Base-by-base conservation (phyloP, 2,329 filamentous ascomycete genomes). In the Pleochaeta shiraiana region DNA sequence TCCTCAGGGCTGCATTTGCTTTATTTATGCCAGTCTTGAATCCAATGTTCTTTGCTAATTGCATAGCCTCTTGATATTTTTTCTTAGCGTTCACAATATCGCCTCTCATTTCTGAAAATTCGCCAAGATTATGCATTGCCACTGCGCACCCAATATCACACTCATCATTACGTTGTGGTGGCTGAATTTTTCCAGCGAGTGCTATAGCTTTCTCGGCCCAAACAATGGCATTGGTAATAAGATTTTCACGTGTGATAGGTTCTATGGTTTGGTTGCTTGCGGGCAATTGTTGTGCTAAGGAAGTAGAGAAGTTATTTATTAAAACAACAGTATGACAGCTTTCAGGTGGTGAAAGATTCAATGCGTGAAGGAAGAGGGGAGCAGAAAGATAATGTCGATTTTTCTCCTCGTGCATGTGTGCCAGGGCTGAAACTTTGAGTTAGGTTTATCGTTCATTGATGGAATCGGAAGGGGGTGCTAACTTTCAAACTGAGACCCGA, bases 71-170 rank as follows among this genome's bases (percentile, higher is more conserved):
- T 64, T 79, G 76, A 71, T 88, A 95, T 71, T 81, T 81, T 69
- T 78, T 79, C 70, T 79, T 79, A 1, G 92, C 90, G 68, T 87
- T 79, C 3, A 77, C 76, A 0, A 78, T 70, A 69, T 87, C 80
- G 0, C 86, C 85, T 66, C 84, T 75, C 81, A 93, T 85, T 68
- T 87, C 83, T 0, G 88, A 86, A 69, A 96, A 85, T 70, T 95
- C 88, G 28, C 85, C 92, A 64, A 95, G 81, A 72, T 95, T 95
- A 74, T 89, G 87, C n/a, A 88, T 83, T 7, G 91, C 87, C 5
- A 86, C 87, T 1, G 86, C 87, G 71, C 91, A 96, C 1, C 86
- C 88, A 65, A 86, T 74, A 72, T 95, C 90, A 71, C 92, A 96
- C 71, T 95, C 89, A 62, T 85, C 79, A 1, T 83, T 88, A 47